Evolutionary conservation across 352 stramenopile genomes (phyloP), one percentile per base, ranked within the genome.

Genomic region (Phytophthora pluvialis): DNA sequence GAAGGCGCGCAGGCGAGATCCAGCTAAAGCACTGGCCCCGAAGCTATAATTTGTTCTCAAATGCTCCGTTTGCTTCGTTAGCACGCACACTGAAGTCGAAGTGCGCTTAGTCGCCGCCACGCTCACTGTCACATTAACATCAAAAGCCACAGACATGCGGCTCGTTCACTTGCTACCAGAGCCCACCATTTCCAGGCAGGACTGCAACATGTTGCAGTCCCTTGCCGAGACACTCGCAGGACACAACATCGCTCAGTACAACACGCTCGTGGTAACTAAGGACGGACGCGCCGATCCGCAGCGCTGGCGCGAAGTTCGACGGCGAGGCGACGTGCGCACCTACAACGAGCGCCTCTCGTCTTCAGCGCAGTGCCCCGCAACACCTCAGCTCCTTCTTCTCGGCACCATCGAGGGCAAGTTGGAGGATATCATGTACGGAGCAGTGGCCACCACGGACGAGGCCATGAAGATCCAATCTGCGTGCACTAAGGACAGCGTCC

Each of bases 201-300:
- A 81, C 59, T 66, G 46, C 50, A 55, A 43, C 58, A 74, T 78
- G 70, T 46, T 81, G 31, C 62, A 67, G 62, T 42, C 54, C 21
- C 73, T 81, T 5, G 65, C 58, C 16, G 73, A 75, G 15, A 75
- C 73, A 1, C 75, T 87, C 13, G 56, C 80, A 29, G 62, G 38
- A 38, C 73, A 89, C 54, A 82, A 83, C 52, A 75, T 89, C 10
- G 47, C 62, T 10, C 75, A 89, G 49, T 87, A 86, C 60, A 78
- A 86, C 63, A 73, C 70, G 18, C 73, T 84, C 21, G 64, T 86
- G 21, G 44, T 76, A 47, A 72, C 73, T 2, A 77, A 85, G 55
- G 59, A 81, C 40, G 77, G 78, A 8, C 48, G 72, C 31, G 63
- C 80, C 3, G 75, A 85, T 33, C 36, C 70, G 0, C 43, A 64